Conservation (phyloP, 2,329 filamentous ascomycete species). For the Penicillium sp. region DNA sequence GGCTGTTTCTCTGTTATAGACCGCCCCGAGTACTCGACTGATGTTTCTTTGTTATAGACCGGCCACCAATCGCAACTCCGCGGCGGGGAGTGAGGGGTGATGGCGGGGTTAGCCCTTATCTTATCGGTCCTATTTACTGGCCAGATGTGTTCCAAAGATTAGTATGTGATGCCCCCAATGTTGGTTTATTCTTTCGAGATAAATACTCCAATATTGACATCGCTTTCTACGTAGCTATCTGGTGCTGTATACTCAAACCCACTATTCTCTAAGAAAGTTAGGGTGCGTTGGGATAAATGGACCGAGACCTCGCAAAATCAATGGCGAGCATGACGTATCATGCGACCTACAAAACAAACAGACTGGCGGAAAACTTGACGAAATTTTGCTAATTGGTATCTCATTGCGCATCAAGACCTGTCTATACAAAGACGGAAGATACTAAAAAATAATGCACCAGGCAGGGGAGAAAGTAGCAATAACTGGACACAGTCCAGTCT, state of each 20-base stretch:
- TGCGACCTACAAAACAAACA: background rate
- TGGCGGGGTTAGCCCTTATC: constrained; percentile 13
- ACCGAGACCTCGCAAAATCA: background rate
- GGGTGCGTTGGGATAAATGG: background rate
- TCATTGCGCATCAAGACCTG: constrained; percentile 12
- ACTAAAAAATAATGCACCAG: constrained; percentile 13
- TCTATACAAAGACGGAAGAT: constrained; percentile 12
- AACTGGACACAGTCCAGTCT: background rate
- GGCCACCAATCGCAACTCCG: background rate
- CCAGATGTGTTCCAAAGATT: too few relatives aligned
- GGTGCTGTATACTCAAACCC: too few relatives aligned
- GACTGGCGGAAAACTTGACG: background rate
- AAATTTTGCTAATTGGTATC: constrained; percentile 8
- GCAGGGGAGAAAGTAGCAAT: background rate
- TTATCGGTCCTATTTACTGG: background rate
- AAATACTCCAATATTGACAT: too few relatives aligned
- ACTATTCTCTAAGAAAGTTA: too few relatives aligned
- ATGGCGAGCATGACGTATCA: background rate
- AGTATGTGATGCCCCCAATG: background rate
- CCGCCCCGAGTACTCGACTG: background rate
- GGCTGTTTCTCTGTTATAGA: too few relatives aligned
- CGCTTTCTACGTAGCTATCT: too few relatives aligned
- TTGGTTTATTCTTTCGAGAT: too few relatives aligned
- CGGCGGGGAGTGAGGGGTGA: background rate
- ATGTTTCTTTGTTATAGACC: background rate